phyloP scores from a whole-genome alignment of 23 red algal genomes.

The Gracilaria caudata region DNA sequence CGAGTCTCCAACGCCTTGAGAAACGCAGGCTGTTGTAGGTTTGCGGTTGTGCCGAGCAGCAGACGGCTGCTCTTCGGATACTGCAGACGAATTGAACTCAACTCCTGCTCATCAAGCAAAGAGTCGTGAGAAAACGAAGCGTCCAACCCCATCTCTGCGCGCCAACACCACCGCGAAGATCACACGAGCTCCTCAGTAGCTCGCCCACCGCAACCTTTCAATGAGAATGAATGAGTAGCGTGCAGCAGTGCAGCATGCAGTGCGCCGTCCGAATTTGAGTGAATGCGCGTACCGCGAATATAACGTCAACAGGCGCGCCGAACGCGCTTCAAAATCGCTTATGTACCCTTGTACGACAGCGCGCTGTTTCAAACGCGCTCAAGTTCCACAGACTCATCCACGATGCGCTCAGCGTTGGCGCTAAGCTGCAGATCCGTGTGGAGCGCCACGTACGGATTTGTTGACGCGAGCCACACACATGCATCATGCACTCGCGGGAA shows the following conservation, averaged over 20 bases:
- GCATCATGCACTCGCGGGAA: neutral
- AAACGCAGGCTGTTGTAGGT: constrained; percentile 54
- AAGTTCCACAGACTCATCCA: too few species aligned
- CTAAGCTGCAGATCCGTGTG: constrained; percentile 7
- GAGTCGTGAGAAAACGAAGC: constrained; percentile 21
- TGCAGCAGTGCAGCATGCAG: neutral
- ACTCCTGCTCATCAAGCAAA: constrained; percentile 8
- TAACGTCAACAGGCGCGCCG: too few species aligned
- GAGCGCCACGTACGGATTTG: constrained; percentile 12
- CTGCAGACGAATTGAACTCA: constrained; percentile 37
- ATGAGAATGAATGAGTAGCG: neutral
- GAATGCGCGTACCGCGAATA: too few species aligned
- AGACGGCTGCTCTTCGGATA: constrained; percentile 63
- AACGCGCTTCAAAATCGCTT: too few species aligned
- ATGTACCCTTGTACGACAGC: too few species aligned
- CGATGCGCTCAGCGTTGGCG: neutral
- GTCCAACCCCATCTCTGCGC: neutral
- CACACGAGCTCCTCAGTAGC: too few species aligned
- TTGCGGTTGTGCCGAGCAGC: constrained; percentile 63
- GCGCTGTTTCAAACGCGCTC: too few species aligned
- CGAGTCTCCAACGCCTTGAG: constrained; percentile 64
- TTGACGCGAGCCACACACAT: neutral
- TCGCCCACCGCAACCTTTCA: too few species aligned
- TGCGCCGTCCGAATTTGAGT: too few species aligned
- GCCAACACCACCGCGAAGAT: too few species aligned